Base-by-base conservation (phyloP, 805 yeast genomes). In the Wickerhamiella vanderwaltii region DNA sequence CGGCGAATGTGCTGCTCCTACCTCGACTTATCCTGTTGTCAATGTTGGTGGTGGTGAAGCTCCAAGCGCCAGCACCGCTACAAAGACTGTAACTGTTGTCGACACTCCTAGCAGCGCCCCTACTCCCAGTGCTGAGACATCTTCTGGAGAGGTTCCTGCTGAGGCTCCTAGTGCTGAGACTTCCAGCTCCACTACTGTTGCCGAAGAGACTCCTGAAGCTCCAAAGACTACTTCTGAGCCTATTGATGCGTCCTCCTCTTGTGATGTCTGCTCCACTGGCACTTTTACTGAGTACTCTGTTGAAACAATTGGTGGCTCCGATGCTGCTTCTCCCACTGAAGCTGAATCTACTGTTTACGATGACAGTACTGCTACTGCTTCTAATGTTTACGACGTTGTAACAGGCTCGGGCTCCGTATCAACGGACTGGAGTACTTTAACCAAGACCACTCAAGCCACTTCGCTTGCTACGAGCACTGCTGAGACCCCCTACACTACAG, bases 21-120 rank as follows among this genome's bases (percentile, higher is more conserved):
- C 42, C 3, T 18, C 41, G 16, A 18, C 43, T 38, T 53, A 53
- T 42, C 53, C 57, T 3, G 54, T 53, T 7, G 57, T 53, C 6
- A 49, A 53, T 30, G 53, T 53, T 16, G 56, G 50, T n/a, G 55
- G 43, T 9, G 40, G 41, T 11, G 33, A 19, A 16, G 24, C 26
- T 7, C 4, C 19, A 4, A 13, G n/a, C 12, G 30, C 18, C 26
- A n/a, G 30, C 9, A 5, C 37, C 2, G 20, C 31, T 18, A 38
- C 35, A 3, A 29, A n/a, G 7, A 17, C 41, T 23, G 41, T 30
- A 6, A 28, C 32, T 6, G 41, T 20, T 9, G 25, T 18, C 24
- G 35, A 31, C 24, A 20, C 36, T 13, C 13, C 15, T 11, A 20
- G 26, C 22, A 26, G 22, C 17, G 18, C 36, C 4, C 12, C 36